Base-by-base conservation (phyloP, 352 stramenopile species). In the Globisporangium paddicum region DNA sequence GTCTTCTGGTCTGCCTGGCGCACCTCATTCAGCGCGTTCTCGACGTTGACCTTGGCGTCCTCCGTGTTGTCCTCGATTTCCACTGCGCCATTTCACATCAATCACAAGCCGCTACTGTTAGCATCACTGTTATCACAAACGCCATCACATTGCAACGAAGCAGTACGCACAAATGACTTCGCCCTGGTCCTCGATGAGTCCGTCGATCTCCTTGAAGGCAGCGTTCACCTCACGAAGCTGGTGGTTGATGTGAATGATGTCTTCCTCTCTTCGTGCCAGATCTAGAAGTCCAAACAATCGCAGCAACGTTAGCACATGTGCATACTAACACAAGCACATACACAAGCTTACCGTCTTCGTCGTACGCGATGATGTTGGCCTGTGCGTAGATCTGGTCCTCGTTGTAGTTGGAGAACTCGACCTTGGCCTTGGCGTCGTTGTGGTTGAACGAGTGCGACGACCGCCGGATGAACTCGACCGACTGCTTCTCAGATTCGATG, bases 221-320 rank as follows among this genome's bases (percentile, higher is more conserved):
- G 86, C 83, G 49, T 95, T 95, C 26, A 95, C 85, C 60, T 95
- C 86, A 0, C 82, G 74, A 28, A 95, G 66, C 56, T 95, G 84
- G 55, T 93, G 83, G 66, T 93, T 93, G 63, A 95, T 95, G 53
- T 93, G 85, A 58, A 95, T 75, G 47, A 95, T 95, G 46, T 95
- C 86, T 26, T 95, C 79, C 58, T 95, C 86, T 71, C 86, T 69
- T 50, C 83, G 72, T 30, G 82, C 78, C 34, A 95, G 25, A 56
- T 95, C 85, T 94, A 58, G 50, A 23, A 18, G 34, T 41, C 41
- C n/a, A 37, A 14, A 37, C 21, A 40, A 18, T 13, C 9, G 37
- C 28, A 19, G 47, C 28, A 56, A 19, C n/a, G 19, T 40, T 50
- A 47, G 44, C 58, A 45, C 44, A 25, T 9, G 11, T 26, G 2